Evolutionary conservation across 306 rosid genomes (phyloP).

Genomic region (Corylus avellana): DNA sequence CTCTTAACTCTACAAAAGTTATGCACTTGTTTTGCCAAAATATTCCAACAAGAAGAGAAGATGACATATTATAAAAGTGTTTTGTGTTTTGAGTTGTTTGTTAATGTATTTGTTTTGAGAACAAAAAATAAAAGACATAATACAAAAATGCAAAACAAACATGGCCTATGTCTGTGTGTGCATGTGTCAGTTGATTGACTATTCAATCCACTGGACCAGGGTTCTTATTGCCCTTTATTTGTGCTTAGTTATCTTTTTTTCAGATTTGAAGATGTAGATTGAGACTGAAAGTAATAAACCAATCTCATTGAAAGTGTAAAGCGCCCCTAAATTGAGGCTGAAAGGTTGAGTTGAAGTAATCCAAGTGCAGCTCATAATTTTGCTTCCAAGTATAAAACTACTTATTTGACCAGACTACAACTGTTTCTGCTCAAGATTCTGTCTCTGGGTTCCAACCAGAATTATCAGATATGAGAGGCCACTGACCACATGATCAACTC

Average conservation of each 20-base stretch:
- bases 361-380: neutral
- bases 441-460: neutral
- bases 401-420: neutral
- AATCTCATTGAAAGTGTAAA: too few species aligned
- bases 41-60: too few species aligned
- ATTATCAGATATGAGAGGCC: neutral
- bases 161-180: neutral
- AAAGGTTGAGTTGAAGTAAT: neutral
- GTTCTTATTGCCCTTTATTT: neutral
- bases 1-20: too few species aligned
- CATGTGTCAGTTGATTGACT: neutral
- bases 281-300: neutral
- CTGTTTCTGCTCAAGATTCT: neutral
- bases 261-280: neutral
- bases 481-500: neutral
- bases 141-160: too few species aligned
- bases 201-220: neutral
- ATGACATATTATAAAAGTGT: too few species aligned
- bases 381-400: neutral
- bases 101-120: too few species aligned
- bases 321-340: neutral
- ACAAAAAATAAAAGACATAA: too few species aligned
- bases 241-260: neutral
- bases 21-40: too few species aligned
- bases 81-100: too few species aligned